phyloP scores from a whole-genome alignment of 1,284 basidiomycete species.

The Phellinidium pouzarii region DNA sequence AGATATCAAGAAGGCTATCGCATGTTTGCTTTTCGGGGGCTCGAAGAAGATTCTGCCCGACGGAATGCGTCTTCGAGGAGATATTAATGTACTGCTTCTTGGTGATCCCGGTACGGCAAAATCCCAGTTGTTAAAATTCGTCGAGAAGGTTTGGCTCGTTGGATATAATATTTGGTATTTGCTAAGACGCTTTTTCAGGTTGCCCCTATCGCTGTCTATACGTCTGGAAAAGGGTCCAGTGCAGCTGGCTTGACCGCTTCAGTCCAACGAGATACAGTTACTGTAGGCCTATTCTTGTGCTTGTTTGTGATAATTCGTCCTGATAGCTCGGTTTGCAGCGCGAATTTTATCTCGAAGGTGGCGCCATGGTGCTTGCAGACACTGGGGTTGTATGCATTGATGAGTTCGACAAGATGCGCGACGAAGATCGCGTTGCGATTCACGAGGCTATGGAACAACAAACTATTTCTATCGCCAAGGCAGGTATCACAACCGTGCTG shows the following conservation, averaged over 20 bases:
- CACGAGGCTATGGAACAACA: slow-evolving; percentile 99
- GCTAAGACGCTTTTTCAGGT: slow-evolving; percentile 44
- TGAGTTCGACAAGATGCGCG: slow-evolving; percentile 99
- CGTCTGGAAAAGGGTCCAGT: slow-evolving; percentile 95
- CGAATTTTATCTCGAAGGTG: slow-evolving; percentile 98
- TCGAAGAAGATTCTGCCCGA: slow-evolving; percentile 98
- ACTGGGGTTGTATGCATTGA: slow-evolving; percentile 99
- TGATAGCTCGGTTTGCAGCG: slow-evolving; percentile 43
- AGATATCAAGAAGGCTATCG: slow-evolving; percentile 99
- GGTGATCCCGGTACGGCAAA: slow-evolving; percentile 99
- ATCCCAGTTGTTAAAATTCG: slow-evolving; percentile 95
- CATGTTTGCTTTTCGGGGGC: slow-evolving; percentile 92
- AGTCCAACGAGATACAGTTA: slow-evolving; percentile 89
- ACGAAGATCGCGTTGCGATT: slow-evolving; percentile 97
- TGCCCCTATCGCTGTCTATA: slow-evolving; percentile 96
- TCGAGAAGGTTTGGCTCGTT: slow-evolving; percentile 72
- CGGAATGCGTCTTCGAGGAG: slow-evolving; percentile 94
- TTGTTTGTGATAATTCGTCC: not conserved
- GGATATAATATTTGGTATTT: not conserved
- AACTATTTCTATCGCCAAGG: slow-evolving; percentile 99
- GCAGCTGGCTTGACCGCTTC: slow-evolving; percentile 98
- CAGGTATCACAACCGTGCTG: slow-evolving; percentile 96
- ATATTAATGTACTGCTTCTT: slow-evolving; percentile 94
- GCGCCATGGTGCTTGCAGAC: slow-evolving; percentile 98
- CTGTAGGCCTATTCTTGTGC: slow-evolving; percentile 45